phyloP scores from a whole-genome alignment of 148 eudicot genomes.

The Rheum nobile region DNA sequence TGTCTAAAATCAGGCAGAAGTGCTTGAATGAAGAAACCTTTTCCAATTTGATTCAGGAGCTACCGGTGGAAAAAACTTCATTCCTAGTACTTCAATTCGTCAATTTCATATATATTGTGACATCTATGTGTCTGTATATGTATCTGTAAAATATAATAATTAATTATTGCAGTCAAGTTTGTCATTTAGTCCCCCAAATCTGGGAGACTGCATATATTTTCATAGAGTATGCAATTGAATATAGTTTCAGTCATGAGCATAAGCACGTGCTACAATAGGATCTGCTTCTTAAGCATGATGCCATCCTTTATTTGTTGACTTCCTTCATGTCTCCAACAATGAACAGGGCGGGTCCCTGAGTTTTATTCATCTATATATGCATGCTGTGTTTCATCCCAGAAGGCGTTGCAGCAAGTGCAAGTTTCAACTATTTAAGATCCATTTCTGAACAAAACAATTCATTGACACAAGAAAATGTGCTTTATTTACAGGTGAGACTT shows the following conservation, averaged over 20 bases:
- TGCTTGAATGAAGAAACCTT: neutral
- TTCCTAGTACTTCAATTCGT: too few species aligned
- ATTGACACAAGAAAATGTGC: neutral
- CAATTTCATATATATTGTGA: too few species aligned
- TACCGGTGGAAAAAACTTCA: too few species aligned
- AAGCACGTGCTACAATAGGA: too few species aligned
- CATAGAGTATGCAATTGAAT: neutral
- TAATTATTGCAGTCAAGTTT: neutral
- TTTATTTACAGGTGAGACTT: neutral
- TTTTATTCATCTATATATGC: neutral
- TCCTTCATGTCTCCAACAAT: neutral
- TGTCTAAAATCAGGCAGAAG: neutral
- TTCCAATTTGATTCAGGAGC: too few species aligned
- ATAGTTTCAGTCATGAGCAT: neutral
- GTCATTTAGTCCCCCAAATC: too few species aligned
- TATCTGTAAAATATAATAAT: neutral
- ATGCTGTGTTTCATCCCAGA: too few species aligned
- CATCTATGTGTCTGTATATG: neutral
- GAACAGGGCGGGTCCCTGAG: neutral
- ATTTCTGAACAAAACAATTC: neutral
- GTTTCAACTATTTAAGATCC: neutral
- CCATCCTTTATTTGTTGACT: too few species aligned
- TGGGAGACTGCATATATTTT: too few species aligned
- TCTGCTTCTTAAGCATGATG: too few species aligned
- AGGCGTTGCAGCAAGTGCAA: neutral